Percentiles rank a stretch among this genome's conserved stretches.
Evolutionary conservation across 208 protist species (phyloP).

Genomic region (Leishmania arabica): DNA sequence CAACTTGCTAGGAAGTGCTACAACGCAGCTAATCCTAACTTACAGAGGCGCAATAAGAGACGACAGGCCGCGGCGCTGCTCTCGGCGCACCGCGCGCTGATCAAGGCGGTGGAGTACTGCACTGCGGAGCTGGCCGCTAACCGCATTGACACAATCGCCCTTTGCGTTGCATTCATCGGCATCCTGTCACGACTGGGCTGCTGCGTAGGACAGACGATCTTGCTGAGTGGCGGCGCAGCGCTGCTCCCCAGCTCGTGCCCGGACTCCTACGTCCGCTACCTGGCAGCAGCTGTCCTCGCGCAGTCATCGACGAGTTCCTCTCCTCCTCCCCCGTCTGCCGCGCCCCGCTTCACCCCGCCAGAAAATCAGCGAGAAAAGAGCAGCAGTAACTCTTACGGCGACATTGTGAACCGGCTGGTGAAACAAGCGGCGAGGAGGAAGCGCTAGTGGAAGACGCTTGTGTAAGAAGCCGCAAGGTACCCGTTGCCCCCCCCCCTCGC

Average conservation of each 20-base stretch:
- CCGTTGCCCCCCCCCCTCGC: background rate
- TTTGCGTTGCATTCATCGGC: slow-evolving; percentile 39
- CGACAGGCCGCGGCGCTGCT: slow-evolving; percentile 11
- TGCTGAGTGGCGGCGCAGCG: slow-evolving; percentile 3
- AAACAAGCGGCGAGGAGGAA: background rate
- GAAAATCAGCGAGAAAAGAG: background rate
- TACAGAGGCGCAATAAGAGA: background rate
- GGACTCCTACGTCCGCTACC: background rate
- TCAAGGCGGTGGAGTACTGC: slow-evolving; percentile 40
- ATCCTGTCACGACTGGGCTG: slow-evolving; percentile 50
- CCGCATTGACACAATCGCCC: slow-evolving; percentile 59
- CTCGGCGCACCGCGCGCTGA: slow-evolving; percentile 15
- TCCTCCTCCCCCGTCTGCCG: background rate
- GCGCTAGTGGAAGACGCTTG: background rate
- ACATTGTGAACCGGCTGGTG: slow-evolving; percentile 7
- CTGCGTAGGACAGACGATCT: slow-evolving; percentile 26
- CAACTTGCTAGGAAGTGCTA: slow-evolving; percentile 27
- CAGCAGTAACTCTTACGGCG: background rate
- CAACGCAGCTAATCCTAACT: background rate
- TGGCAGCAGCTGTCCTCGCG: background rate
- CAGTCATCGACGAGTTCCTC: background rate
- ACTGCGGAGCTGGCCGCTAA: slow-evolving; percentile 51
- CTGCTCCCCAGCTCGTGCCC: background rate
- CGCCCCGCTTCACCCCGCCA: background rate
- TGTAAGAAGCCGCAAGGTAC: background rate